Percentiles rank a stretch among this genome's conserved stretches.
Conservation (phyloP, 495 filamentous ascomycete species). For the Xanthoparmelia taractica region DNA sequence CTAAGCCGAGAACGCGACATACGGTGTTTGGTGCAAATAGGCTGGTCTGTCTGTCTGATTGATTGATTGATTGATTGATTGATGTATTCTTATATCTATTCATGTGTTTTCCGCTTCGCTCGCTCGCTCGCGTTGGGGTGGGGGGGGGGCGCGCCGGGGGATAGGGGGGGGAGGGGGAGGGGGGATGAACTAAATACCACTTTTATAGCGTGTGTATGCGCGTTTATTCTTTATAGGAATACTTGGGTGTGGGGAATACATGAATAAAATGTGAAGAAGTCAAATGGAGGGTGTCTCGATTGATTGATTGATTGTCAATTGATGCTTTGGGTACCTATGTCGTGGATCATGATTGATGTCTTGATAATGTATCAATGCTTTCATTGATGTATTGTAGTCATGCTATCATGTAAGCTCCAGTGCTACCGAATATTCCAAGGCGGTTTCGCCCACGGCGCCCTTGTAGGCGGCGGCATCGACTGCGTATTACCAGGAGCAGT, state of each 20-base stretch:
- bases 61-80: too few relatives aligned
- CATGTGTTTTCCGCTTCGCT: too few relatives aligned
- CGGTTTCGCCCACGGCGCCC: conserved; percentile 21
- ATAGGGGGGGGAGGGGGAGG: too few relatives aligned
- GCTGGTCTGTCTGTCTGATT: background rate
- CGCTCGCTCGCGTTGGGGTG: background rate
- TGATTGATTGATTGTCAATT: background rate
- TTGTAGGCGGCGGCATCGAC: conserved; percentile 21
- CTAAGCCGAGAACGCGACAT: too few relatives aligned
- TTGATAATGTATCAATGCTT: too few relatives aligned
- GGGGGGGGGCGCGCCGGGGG: background rate
- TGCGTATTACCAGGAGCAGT: too few relatives aligned
- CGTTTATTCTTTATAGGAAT: background rate
- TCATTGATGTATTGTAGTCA: too few relatives aligned
- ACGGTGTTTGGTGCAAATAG: too few relatives aligned
- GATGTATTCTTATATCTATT: too few relatives aligned
- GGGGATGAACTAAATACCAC: conserved; percentile 2
- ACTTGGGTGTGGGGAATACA: background rate
- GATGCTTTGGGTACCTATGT: background rate
- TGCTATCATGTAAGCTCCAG: background rate
- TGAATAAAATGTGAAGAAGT: background rate
- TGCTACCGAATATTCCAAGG: too few relatives aligned
- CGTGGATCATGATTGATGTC: too few relatives aligned
- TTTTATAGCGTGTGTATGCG: background rate
- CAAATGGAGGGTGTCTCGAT: too few relatives aligned